A percentile compares a stretch with the other conserved stretches of the same genome.
phyloP scores from a whole-genome alignment of 331 rosid species.

The Phaseolus coccineus region DNA sequence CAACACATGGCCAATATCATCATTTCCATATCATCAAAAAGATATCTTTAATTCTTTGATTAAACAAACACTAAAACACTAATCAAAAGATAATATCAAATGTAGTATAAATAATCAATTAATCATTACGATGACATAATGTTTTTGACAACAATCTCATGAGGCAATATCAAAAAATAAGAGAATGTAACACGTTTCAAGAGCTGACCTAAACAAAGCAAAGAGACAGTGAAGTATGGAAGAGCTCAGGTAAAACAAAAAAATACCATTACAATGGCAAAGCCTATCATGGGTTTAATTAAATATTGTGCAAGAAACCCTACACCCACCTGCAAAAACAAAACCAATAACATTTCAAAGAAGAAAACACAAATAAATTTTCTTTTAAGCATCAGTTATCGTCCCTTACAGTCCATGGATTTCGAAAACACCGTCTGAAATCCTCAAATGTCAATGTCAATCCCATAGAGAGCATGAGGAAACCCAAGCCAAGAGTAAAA shows the following conservation, averaged over 20 bases:
- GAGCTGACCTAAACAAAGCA: conserved; percentile 32
- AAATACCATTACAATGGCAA: conserved; percentile 77
- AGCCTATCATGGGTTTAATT: conserved; percentile 88
- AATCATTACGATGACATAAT: conserved; percentile 10
- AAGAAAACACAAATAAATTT: conserved; percentile 3
- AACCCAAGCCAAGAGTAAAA: conserved; percentile 85
- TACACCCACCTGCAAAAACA: conserved; percentile 85
- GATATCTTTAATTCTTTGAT: conserved; percentile 14
- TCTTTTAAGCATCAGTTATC: conserved; percentile 1
- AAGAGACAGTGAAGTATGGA: conserved; percentile 30
- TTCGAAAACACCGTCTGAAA: conserved; percentile 85
- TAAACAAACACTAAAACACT: background rate
- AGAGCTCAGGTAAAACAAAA: conserved; percentile 8
- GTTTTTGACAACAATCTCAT: background rate
- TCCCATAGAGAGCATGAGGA: conserved; percentile 99
- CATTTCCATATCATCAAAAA: conserved; percentile 12
- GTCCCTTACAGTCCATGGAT: conserved; percentile 90
- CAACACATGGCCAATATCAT: conserved; percentile 9
- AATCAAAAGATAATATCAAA: background rate
- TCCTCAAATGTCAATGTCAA: conserved; percentile 93
- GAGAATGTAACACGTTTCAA: conserved; percentile 24
- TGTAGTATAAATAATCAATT: conserved; percentile 15
- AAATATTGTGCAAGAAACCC: conserved; percentile 97
- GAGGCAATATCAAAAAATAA: conserved; percentile 21
- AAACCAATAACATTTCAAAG: conserved; percentile 41